Conservation (phyloP, 139 green algal species). For the Limnomonas spitsbergensis region DNA sequence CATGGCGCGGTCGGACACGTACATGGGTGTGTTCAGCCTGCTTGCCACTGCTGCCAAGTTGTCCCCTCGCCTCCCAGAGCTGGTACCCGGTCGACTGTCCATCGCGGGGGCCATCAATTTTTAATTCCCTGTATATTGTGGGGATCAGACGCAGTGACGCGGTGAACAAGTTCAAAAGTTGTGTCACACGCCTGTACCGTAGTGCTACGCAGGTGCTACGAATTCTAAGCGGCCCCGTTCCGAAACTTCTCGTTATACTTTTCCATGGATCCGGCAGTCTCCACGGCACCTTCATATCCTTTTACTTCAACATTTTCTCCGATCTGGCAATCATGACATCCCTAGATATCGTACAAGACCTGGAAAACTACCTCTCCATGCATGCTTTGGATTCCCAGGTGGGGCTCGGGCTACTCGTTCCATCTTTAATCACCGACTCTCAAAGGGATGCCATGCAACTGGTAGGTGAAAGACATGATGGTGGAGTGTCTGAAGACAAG, state of each 20-base stretch:
- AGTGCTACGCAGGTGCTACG: not conserved
- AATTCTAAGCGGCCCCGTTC: not conserved
- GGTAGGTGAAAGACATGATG: conserved; percentile 19
- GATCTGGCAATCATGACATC: not conserved
- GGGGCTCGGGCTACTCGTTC: not conserved
- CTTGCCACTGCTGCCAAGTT: conserved; percentile 11
- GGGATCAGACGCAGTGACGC: not conserved
- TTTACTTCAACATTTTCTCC: too few relatives aligned
- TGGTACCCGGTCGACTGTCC: not conserved
- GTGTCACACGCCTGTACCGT: not conserved
- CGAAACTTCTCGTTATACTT: too few relatives aligned
- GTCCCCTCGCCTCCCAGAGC: not conserved
- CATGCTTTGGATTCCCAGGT: not conserved
- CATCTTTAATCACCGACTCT: not conserved
- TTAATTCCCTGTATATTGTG: not conserved
- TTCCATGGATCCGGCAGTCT: too few relatives aligned
- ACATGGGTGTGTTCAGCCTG: conserved; percentile 26
- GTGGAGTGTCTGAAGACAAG: conserved; percentile 11
- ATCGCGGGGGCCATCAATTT: not conserved
- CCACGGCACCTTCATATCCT: too few relatives aligned
- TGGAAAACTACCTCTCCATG: conserved; percentile 4
- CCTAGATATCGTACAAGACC: not conserved
- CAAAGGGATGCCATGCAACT: not conserved
- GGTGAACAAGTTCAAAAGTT: not conserved
- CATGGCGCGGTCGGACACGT: conserved; percentile 31